A percentile compares a stretch with the other conserved stretches of the same genome.
phyloP scores from a whole-genome alignment of 73 alveolate genomes.

The Diophrys appendiculata region DNA sequence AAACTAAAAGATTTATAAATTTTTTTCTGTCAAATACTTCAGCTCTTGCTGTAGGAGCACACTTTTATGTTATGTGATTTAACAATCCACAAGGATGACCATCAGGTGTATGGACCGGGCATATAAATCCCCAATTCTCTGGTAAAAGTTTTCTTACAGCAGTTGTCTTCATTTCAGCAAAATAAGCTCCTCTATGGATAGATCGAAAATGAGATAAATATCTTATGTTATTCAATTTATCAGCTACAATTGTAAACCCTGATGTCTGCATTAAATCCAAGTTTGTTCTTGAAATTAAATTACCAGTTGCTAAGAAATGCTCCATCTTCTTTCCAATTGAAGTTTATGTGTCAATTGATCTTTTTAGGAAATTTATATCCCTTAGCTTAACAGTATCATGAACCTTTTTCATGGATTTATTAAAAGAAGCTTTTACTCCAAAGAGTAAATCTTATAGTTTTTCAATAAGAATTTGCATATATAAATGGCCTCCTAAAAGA shows the following conservation, averaged over 20 bases:
- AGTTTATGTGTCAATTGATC: slow-evolving; percentile 84
- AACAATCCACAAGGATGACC: slow-evolving; percentile 99
- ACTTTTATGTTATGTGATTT: slow-evolving; percentile 90
- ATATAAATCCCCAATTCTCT: slow-evolving; percentile 99
- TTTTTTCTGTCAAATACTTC: slow-evolving; percentile 58
- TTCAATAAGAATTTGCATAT: slow-evolving; percentile 89
- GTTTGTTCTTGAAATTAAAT: slow-evolving; percentile 94
- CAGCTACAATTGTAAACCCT: slow-evolving; percentile 98
- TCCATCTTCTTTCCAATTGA: slow-evolving; percentile 96
- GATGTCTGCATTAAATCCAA: slow-evolving; percentile 95
- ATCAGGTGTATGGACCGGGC: slow-evolving; percentile 99
- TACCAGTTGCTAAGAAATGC: slow-evolving; percentile 99
- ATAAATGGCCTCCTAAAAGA: slow-evolving; percentile 93
- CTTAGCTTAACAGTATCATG: slow-evolving; percentile 73
- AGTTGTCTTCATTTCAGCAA: slow-evolving; percentile 98
- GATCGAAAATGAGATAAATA: slow-evolving; percentile 97
- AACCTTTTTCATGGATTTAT: slow-evolving; percentile 48
- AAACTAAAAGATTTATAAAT: slow-evolving; percentile 58
- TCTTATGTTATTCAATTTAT: slow-evolving; percentile 95
- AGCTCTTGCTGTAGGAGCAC: slow-evolving; percentile 81
- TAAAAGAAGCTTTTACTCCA: not conserved
- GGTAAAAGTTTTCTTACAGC: slow-evolving; percentile 98
- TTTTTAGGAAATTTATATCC: slow-evolving; percentile 78
- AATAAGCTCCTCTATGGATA: slow-evolving; percentile 99
- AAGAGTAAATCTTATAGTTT: slow-evolving; percentile 77